These are phyloP conservation scores for Hansenula lynferdii DNA, from an alignment of 1,139 yeast genomes.

Conservation along the genomic window DNA sequence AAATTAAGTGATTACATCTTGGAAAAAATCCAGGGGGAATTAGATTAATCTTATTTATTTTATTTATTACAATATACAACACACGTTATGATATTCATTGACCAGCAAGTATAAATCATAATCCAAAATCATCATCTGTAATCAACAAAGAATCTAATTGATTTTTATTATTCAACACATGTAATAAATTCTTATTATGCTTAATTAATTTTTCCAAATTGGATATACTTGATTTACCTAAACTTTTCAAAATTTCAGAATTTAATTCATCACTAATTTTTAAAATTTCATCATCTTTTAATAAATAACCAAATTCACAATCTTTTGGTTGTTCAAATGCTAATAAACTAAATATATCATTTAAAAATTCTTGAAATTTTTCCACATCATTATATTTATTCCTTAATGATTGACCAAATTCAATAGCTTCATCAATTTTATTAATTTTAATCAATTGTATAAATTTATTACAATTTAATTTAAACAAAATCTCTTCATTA, in stretches of 20 bases:
- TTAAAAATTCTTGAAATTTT: constrained; percentile 29
- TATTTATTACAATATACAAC: no score
- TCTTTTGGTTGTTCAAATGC: constrained; percentile 45
- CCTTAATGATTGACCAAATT: constrained; percentile 44
- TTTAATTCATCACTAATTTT: constrained; percentile 40
- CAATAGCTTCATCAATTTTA: constrained; percentile 33
- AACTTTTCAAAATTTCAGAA: constrained; percentile 33
- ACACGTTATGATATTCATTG: no score
- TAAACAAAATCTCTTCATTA: constrained; percentile 44
- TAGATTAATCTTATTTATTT: no score
- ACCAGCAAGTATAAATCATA: constrained; percentile 2
- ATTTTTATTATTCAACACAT: constrained; percentile 27
- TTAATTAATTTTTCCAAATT: constrained; percentile 32
- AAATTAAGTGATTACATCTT: constrained; percentile 51
- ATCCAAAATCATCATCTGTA: constrained; percentile 19
- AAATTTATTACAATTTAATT: constrained; percentile 48
- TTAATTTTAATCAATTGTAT: constrained; percentile 34
- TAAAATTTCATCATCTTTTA: constrained; percentile 30
- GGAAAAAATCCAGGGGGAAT: constrained; percentile 32
- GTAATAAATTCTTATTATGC: constrained; percentile 29
- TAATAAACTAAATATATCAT: constrained; percentile 42
- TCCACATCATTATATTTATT: constrained; percentile 29
- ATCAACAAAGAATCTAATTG: constrained; percentile 28
- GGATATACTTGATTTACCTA: constrained; percentile 32
- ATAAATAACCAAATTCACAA: constrained; percentile 33